Evolutionary conservation across 2,329 filamentous ascomycete species (phyloP).

Genomic region (Cytospora piceae): DNA sequence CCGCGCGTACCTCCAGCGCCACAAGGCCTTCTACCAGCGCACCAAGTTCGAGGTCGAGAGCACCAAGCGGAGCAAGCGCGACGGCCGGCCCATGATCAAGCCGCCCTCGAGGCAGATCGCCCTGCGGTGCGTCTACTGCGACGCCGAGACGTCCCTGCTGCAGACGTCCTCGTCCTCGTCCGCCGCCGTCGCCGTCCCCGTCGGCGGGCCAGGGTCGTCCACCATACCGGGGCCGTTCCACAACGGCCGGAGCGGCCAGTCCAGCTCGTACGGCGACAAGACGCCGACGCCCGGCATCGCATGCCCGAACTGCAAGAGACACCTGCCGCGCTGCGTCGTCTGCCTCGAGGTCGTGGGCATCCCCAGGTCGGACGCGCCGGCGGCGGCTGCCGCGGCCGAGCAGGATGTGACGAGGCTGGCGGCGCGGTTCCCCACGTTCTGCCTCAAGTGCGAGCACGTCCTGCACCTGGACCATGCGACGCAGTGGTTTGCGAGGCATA

Average conservation of each 20-base stretch:
- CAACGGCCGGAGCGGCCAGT: conserved; percentile 42
- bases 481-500: conserved; percentile 67
- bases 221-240: conserved; percentile 31
- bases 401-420: conserved; percentile 47
- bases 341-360: conserved; percentile 70
- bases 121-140: conserved; percentile 78
- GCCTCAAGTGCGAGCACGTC: conserved; percentile 69
- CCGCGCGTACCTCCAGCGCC: conserved; percentile 71
- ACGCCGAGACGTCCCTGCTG: conserved; percentile 54
- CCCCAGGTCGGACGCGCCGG: conserved; percentile 62
- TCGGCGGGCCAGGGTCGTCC: conserved; percentile 8
- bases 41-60: conserved; percentile 80
- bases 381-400: conserved; percentile 49
- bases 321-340: conserved; percentile 69
- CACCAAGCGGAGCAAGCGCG: conserved; percentile 68
- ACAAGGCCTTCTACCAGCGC: conserved; percentile 73
- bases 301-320: conserved; percentile 69
- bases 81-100: conserved; percentile 65
- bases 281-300: conserved; percentile 62
- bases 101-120: conserved; percentile 71
- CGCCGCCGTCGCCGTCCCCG: conserved; percentile 11
- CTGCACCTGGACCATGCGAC: conserved; percentile 69
- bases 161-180: conserved; percentile 30
- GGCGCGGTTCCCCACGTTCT: conserved; percentile 69
- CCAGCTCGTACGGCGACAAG: conserved; percentile 61